Conservation (phyloP, 345 rosid species). For the Raphanus raphanistrum region DNA sequence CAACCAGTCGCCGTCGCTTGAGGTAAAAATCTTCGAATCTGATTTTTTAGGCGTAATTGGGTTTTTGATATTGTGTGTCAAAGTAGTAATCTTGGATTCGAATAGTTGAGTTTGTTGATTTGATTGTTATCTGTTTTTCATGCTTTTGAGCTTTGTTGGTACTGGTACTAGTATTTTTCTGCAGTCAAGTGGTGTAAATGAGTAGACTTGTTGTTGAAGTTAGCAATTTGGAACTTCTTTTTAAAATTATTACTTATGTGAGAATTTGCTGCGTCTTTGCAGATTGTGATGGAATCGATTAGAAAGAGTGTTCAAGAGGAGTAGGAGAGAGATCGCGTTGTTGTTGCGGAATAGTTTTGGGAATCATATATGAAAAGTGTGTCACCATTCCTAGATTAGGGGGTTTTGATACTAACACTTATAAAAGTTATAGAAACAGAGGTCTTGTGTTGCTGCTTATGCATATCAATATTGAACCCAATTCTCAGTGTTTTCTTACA, state of each 20-base stretch:
- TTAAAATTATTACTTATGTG: too few relatives aligned
- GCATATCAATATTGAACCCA: neutral
- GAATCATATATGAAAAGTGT: neutral
- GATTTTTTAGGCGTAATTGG: neutral
- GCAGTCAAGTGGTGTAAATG: too few relatives aligned
- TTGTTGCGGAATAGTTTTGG: neutral
- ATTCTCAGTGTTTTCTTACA: neutral
- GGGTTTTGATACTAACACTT: neutral
- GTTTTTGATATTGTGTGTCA: neutral
- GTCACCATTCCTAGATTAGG: neutral
- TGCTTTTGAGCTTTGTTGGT: constrained; percentile 9
- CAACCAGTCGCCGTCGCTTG: constrained; percentile 65
- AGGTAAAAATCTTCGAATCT: constrained; percentile 17
- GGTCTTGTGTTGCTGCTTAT: neutral
- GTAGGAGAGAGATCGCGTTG: neutral
- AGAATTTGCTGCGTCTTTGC: neutral
- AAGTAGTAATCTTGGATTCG: neutral
- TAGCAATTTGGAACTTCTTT: too few relatives aligned
- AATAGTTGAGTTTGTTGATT: neutral
- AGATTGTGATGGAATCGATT: neutral
- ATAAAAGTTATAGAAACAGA: neutral
- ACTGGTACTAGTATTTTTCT: neutral
- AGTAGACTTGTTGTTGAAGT: too few relatives aligned
- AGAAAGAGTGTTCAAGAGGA: neutral
- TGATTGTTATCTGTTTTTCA: neutral